Evolutionary conservation across 1,284 basidiomycete species (phyloP), one percentile per base, ranked within the genome.

Genomic region (Apiotrichum mycotoxinovorans): DNA sequence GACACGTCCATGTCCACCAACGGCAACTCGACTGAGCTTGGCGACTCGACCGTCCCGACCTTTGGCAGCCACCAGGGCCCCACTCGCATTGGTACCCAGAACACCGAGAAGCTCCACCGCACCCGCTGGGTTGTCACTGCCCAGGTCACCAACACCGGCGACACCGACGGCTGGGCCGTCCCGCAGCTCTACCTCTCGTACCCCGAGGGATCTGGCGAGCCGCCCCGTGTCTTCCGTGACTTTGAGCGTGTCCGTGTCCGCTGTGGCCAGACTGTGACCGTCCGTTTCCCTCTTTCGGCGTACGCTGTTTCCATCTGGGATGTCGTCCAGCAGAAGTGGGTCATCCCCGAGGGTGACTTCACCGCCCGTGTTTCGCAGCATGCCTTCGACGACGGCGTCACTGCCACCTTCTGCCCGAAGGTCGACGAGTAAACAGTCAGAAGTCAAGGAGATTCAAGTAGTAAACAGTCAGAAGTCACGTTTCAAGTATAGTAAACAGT

Each of bases 231-330:
- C 1, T 64, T 78, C 38, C 65, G 74, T 30, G 75, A 75, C 58
- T 75, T 75, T 58, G 58, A 54, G 15, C 73, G 72, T 47, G 56
- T 78, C 60, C 71, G 68, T 47, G 66, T 80, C 37, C 47, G 72
- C 40, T 65, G 75, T 0, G 72, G 72, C 26, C 59, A 62, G 18
- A 65, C 67, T 9, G 23, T 61, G 37, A 72, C 65, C 12, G 74
- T 78, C 51, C 45, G 52, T 4, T 76, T 78, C 66, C 57, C 68
- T 14, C 60, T 80, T 23, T 72, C 69, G 9, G 51, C 56, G 35
- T 78, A 80, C 66, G 78, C 78, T 54, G 60, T 80, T 17, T 72
- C 73, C 12, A 72, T 77, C 57, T 80, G 78, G 78, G 71, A 77
- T 55, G 72, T 73, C 11, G 68, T 67, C 9, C 50, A 37, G 18